Conservation (phyloP, 441 rosid genomes). For the Hura crepitans region DNA sequence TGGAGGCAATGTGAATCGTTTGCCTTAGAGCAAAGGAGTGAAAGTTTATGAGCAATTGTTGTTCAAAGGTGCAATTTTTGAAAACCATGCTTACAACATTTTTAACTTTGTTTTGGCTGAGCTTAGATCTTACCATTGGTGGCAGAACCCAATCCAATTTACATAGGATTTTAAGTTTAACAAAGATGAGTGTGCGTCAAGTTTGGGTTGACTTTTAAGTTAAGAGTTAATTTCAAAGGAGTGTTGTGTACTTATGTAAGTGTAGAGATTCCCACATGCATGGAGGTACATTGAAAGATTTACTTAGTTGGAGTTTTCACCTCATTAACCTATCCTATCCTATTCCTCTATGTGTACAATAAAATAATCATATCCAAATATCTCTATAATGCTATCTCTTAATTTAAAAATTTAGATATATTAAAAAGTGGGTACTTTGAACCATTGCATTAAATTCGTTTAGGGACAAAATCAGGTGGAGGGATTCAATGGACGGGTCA, state of each 20-base stretch:
- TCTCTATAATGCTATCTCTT: too few species aligned
- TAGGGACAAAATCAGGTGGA: conserved; percentile 5
- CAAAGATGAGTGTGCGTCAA: not conserved
- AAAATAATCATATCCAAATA: not conserved
- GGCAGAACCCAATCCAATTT: not conserved
- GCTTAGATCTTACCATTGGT: not conserved
- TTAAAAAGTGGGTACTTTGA: too few species aligned
- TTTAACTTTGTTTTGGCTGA: not conserved
- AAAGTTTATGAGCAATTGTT: not conserved
- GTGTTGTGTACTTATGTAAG: not conserved
- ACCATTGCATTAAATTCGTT: too few species aligned
- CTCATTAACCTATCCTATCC: not conserved
- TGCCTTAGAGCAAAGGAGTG: not conserved
- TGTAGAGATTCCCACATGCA: not conserved
- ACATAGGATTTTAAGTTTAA: not conserved
- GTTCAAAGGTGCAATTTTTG: not conserved
- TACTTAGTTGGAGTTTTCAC: not conserved
- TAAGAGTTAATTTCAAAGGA: not conserved
- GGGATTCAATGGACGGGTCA: conserved; percentile 23
- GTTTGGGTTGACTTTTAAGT: not conserved
- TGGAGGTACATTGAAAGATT: not conserved
- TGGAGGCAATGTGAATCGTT: not conserved
- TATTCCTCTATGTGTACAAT: not conserved
- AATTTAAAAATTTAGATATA: too few species aligned
- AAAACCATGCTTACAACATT: not conserved